Conservation (phyloP, 176 grass and related monocot species). For the Hsuehochloa calcarea region DNA sequence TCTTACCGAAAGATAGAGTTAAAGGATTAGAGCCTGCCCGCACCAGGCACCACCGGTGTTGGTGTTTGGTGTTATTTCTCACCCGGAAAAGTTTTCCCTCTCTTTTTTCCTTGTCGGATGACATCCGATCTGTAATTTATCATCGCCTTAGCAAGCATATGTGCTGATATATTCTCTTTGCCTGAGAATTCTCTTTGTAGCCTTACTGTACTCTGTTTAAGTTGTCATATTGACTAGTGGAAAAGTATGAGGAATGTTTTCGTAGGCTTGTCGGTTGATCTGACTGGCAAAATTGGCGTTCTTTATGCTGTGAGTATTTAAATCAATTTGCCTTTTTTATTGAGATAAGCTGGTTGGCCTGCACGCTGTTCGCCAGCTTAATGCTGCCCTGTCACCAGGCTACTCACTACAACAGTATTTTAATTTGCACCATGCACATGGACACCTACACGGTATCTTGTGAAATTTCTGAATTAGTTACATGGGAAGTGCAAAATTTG, state of each 20-base stretch:
- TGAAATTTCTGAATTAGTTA: background rate
- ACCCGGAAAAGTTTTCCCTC: conserved; percentile 27
- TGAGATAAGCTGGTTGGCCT: background rate
- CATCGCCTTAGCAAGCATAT: background rate
- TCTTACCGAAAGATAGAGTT: conserved; percentile 31
- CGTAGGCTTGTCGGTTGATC: background rate
- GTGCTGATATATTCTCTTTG: conserved; percentile 29
- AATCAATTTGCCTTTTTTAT: background rate
- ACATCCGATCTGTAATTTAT: conserved; percentile 40
- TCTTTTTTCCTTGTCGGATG: conserved; percentile 26
- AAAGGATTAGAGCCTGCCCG: conserved; percentile 40
- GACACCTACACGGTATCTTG: background rate
- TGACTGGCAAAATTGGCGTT: conserved; percentile 1
- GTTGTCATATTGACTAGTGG: conserved; percentile 31
- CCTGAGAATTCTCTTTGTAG: conserved; percentile 22
- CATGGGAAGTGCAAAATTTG: background rate
- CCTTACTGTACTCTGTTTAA: conserved; percentile 34
- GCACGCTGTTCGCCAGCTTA: background rate
- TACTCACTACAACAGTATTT: background rate
- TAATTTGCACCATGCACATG: background rate
- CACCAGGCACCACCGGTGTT: background rate
- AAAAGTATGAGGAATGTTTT: conserved; percentile 29
- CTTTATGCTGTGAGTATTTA: background rate
- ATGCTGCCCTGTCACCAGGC: background rate
- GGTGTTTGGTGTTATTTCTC: conserved; percentile 27